Percentiles rank a stretch among this genome's conserved stretches.
These are phyloP conservation scores for Fagopyrum tataricum DNA, from an alignment of 148 eudicot genomes.

Conservation along the genomic window DNA sequence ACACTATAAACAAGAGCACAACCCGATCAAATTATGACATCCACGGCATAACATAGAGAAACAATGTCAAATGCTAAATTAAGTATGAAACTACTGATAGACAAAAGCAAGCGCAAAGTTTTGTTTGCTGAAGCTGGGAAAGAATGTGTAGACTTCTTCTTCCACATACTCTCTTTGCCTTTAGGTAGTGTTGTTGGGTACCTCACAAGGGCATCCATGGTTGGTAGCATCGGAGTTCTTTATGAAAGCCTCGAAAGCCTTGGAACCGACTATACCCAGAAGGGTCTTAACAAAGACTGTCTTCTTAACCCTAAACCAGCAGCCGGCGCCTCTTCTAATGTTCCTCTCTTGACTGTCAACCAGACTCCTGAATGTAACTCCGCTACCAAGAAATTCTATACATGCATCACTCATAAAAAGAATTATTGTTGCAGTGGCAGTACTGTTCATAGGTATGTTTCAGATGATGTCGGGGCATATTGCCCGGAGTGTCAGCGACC, in stretches of 20 bases:
- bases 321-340: neutral
- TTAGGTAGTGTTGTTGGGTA: neutral
- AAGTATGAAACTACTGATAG: constrained; percentile 10
- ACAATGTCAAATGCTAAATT: neutral
- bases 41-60: neutral
- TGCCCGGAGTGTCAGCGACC: neutral
- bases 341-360: neutral
- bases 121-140: constrained; percentile 14
- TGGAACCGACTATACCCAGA: neutral
- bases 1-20: neutral
- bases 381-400: neutral
- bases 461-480: neutral
- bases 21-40: neutral
- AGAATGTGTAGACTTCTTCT: constrained; percentile 1
- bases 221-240: constrained; percentile 5
- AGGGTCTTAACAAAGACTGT: neutral
- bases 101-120: constrained; percentile 1
- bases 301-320: neutral
- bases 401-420: neutral
- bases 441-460: neutral
- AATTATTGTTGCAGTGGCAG: neutral
- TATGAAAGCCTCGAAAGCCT: constrained; percentile 6
- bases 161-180: neutral
- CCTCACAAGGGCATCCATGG: neutral
- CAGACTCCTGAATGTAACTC: neutral